Conservation (phyloP, 2,329 filamentous ascomycete genomes). For the Talaromyces atroroseus region DNA sequence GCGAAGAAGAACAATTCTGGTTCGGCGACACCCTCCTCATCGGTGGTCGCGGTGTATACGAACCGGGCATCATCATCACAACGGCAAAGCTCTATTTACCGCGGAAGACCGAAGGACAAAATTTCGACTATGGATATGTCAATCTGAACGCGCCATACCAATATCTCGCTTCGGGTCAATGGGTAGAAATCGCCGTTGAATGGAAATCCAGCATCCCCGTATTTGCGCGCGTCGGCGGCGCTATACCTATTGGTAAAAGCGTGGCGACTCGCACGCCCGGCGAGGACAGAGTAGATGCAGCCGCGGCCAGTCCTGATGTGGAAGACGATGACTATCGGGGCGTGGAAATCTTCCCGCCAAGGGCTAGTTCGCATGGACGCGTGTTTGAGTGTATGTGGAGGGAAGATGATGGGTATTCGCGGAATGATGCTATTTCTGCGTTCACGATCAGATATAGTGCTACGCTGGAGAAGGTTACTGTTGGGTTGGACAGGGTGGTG, state of each 20-base stretch:
- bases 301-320: conserved; percentile 30
- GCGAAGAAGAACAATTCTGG: conserved; percentile 70
- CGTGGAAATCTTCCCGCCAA: conserved; percentile 54
- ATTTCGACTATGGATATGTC: conserved; percentile 52
- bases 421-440: conserved; percentile 34
- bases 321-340: conserved; percentile 52
- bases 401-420: conserved; percentile 54
- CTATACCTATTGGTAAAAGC: conserved; percentile 48
- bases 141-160: conserved; percentile 60
- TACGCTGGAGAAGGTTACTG: conserved; percentile 39
- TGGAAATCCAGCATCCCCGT: conserved; percentile 54
- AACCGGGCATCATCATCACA: conserved; percentile 48
- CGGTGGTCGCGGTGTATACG: conserved; percentile 59
- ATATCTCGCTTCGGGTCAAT: conserved; percentile 51
- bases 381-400: conserved; percentile 45
- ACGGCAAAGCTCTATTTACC: conserved; percentile 60
- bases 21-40: conserved; percentile 62
- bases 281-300: conserved; percentile 46
- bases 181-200: conserved; percentile 46
- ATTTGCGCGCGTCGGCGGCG: conserved; percentile 51
- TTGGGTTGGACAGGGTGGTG: conserved; percentile 38
- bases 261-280: conserved; percentile 49
- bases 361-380: conserved; percentile 33
- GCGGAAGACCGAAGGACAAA: conserved; percentile 28
- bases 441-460: conserved; percentile 44